Base-by-base conservation (phyloP, 352 stramenopile genomes). In the Blastocystis sp. region DNA sequence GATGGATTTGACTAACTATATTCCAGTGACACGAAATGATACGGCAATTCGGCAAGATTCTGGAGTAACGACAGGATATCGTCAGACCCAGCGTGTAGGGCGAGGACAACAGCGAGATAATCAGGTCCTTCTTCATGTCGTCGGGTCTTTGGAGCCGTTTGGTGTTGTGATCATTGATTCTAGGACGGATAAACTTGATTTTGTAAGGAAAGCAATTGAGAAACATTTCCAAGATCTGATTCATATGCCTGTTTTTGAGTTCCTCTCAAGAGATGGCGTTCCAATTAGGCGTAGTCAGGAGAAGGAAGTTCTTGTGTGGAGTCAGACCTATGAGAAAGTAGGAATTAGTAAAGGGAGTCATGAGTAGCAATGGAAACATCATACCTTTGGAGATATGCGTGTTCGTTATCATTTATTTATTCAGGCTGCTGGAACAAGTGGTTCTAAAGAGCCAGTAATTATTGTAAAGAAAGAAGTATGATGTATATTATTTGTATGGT, bases 351-450 rank as follows among this genome's bases (percentile, higher is more conserved):
- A 15, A 33, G 51, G 0, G 42, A 17, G 19, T 78, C 24, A 88
- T 15, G 62, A 51, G 37, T 88, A 88, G 77, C 33, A n/a, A n/a
- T 88, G 77, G 77, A 88, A 81, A 42, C 77, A 88, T 53, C 77
- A 88, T 37, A 88, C 77, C 15, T 88, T 88, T 81, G 62, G 75
- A 48, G 62, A 73, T 37, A 24, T 66, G 0, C 27, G 58, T 27
- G 62, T 88, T 27, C 77, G 77, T n/a, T 53, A 88, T 88, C 77
- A 88, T 88, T 76, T 88, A 40, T 88, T 88, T 37, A 88, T 88
- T 17, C 58, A 57, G n/a, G 69, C 54, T 58, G 77, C 51, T 42
- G 42, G 77, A 22, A 53, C 33, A 0, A 33, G n/a, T 17, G 40
- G 33, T 1, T 22, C 42, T 19, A 19, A n/a, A 48, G 60, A 70